Base-by-base conservation (phyloP, 108 stramenopile species). In the Cyclostephanos invisitatus region DNA sequence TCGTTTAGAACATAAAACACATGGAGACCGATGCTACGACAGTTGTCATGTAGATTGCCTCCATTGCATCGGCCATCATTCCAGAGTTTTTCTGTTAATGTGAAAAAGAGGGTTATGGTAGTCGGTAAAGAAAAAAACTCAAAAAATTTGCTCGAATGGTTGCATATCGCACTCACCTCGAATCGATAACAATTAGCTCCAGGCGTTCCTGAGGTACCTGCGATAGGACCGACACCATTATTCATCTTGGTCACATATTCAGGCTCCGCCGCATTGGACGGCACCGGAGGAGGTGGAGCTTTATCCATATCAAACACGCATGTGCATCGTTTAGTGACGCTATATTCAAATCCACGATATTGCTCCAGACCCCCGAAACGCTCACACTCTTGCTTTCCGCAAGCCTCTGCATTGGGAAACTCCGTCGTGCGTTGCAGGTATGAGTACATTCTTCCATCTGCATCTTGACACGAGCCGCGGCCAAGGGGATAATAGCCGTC, bases 261-360 rank as follows among this genome's bases (percentile, higher is more conserved):
- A 10, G 77, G 77, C n/a, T 51, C 2, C 24, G n/a, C 25, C 29
- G 47, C 36, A 29, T 63, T 32, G 58, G 59, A 53, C 6, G 55
- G 64, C 21, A 71, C 70, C 1, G 57, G 42, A 25, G 77, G 77
- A 62, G 66, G 22, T 27, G 77, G 77, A 62, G 61, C 35, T 37
- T 66, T 56, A 18, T 78, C 77, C 22, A 8, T 25, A 67, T 78
- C 77, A 61, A 78, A 78, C 49, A 78, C 24, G 62, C 77, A 78
- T 9, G 77, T 71, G 50, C 77, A 78, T 44, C 77, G 55, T 47
- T 78, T 65, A 7, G 70, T 55, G 20, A 71, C 77, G 50, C 77
- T 78, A 29, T 57, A 78, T 61, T 78, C 77, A 61, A 78, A 78
- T 38, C 77, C 77, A 18, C 77, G 64, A 29, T 78, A 78, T 24